A percentile compares a stretch with the other conserved stretches of the same genome.
Evolutionary conservation across 129 eudicot species (phyloP).

Genomic region (Tanacetum coccineum): DNA sequence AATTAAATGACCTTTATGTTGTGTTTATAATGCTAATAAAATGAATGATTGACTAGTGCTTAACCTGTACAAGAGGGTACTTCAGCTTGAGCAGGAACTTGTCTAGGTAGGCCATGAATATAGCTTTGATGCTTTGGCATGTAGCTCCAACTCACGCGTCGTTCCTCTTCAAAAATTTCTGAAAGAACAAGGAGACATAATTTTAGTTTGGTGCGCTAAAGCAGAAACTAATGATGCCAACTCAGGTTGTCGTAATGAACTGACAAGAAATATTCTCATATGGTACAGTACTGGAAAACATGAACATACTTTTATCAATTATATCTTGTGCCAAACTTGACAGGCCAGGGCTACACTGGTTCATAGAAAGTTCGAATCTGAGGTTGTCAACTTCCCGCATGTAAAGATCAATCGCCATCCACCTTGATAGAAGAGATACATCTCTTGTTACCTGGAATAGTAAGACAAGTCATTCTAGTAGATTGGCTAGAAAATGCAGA

Average conservation of each 20-base stretch:
- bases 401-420: slow-evolving; percentile 99
- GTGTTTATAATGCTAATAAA: background rate
- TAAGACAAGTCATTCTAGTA: background rate
- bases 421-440: slow-evolving; percentile 88
- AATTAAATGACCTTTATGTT: background rate
- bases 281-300: background rate
- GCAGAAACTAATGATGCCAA: background rate
- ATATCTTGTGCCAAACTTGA: slow-evolving; percentile 63
- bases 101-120: slow-evolving; percentile 53
- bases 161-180: slow-evolving; percentile 57
- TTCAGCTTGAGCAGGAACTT: slow-evolving; percentile 84
- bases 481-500: background rate
- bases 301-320: slow-evolving; percentile 46
- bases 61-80: slow-evolving; percentile 88
- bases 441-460: slow-evolving; percentile 79
- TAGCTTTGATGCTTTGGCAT: slow-evolving; percentile 38
- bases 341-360: slow-evolving; percentile 60
- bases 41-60: slow-evolving; percentile 15
- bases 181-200: slow-evolving; percentile 3
- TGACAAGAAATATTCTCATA: background rate
- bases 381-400: slow-evolving; percentile 83
- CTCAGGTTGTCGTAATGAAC: slow-evolving; percentile 4
- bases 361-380: slow-evolving; percentile 94
- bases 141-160: slow-evolving; percentile 53
- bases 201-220: slow-evolving; percentile 6